Evolutionary conservation across 2,329 filamentous ascomycete genomes (phyloP), one percentile per base, ranked within the genome.

Genomic region (Alternaria postmessia): DNA sequence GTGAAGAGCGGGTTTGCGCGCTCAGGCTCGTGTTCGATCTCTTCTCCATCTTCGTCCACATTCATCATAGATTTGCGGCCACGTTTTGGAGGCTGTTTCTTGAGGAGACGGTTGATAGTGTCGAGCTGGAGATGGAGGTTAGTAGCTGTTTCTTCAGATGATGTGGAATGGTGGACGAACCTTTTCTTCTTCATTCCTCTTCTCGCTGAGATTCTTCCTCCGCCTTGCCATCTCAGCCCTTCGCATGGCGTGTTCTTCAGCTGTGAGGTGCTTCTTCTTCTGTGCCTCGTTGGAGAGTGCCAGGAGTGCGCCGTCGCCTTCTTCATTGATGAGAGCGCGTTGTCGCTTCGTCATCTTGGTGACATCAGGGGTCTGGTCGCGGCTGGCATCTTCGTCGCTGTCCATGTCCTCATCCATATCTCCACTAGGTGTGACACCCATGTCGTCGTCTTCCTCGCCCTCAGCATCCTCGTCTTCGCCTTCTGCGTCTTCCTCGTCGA

Each of bases 21-120:
- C 38, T 81, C 80, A 3, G 75, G 83, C 1, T 76, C 68, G 1
- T 61, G 63, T 54, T 83, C 83, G 0, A 75, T 79, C 51, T 85
- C 85, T 7, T 82, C 81, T 9, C 82, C 83, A 11, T 84, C 84
- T 34, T 83, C 85, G 12, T 77, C 80, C 12, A 51, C 77, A 75
- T 26, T 78, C 80, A 24, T 24, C 53, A 79, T 75, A 57, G 87
- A 87, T n/a, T 78, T 73, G 5, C 81, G 80, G 22, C 81, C 80
- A 39, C 82, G 81, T 78, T 94, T 94, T 24, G 91, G 89, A 1
- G 91, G 91, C 76, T 94, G 92, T 75, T 94, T 93, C 79, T 93
- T 93, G 53, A 95, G 87, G 2, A 95, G 87, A 72, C 94, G 93
- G 82, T 95, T 94, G 85, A 95, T 94, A 0, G 92, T 95, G 82